Evolutionary conservation across 805 yeast genomes (phyloP).

Genomic region (Huiozyma sinensis): DNA sequence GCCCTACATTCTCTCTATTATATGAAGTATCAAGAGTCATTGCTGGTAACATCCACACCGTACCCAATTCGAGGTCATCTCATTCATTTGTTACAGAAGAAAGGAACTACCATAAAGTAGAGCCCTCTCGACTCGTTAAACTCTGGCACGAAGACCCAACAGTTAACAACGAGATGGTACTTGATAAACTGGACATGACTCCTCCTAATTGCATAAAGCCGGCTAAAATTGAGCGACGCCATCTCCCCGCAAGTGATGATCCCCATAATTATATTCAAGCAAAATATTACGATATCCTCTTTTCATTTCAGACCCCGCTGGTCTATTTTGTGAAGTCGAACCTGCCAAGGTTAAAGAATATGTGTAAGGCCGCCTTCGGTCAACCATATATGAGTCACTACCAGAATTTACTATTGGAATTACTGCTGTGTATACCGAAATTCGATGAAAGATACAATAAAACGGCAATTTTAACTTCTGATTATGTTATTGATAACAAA

Average conservation of each 20-base stretch:
- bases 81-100: too few relatives aligned
- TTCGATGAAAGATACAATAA: conserved; percentile 31
- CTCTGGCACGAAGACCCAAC: too few relatives aligned
- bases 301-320: conserved; percentile 27
- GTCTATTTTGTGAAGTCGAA: conserved; percentile 40
- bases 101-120: too few relatives aligned
- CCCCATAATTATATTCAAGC: conserved; percentile 20
- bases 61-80: too few relatives aligned
- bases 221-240: background rate
- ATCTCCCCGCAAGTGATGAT: conserved; percentile 2
- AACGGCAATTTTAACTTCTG: conserved; percentile 10
- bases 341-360: conserved; percentile 34
- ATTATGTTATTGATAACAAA: conserved; percentile 14
- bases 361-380: conserved; percentile 28
- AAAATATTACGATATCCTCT: conserved; percentile 30
- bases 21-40: conserved; percentile 6
- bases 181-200: conserved; percentile 2
- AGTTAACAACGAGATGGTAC: background rate
- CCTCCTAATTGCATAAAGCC: conserved; percentile 4
- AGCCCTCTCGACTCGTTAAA: too few relatives aligned
- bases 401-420: conserved; percentile 20
- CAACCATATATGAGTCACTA: conserved; percentile 7
- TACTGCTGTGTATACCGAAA: conserved; percentile 28
- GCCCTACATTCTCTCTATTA: conserved; percentile 10
- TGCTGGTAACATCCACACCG: too few relatives aligned